A percentile compares a stretch with the other conserved stretches of the same genome.
Conservation (phyloP, 23 red algal species). For the Gracilaria domingensis region DNA sequence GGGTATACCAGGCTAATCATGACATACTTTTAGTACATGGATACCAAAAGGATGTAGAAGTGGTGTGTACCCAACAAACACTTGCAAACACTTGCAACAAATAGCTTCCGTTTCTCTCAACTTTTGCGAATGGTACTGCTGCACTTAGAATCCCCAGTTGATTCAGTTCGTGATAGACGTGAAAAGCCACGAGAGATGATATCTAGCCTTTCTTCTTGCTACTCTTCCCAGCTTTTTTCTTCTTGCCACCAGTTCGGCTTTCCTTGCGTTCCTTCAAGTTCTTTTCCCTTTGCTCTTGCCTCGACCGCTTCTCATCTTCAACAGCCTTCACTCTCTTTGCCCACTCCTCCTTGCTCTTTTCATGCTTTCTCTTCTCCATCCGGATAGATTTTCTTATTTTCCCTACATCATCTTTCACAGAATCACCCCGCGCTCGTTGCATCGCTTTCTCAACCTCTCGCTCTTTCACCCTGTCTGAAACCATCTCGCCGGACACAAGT, state of each 20-base stretch:
- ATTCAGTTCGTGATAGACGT: no score
- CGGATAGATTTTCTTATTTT: constrained; percentile 68
- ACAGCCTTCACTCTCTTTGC: constrained; percentile 58
- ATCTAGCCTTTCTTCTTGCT: not conserved
- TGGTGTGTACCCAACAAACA: no score
- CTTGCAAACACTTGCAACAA: no score
- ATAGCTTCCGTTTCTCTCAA: no score
- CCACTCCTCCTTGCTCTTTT: constrained; percentile 73
- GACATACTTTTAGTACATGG: no score
- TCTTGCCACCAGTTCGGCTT: constrained; percentile 7
- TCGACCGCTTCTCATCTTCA: constrained; percentile 48
- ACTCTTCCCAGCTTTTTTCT: not conserved
- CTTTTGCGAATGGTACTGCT: no score
- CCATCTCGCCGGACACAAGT: not conserved
- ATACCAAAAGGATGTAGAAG: no score
- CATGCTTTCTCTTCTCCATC: constrained; percentile 49
- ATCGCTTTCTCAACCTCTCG: constrained; percentile 64
- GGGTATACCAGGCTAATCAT: no score
- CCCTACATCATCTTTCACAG: constrained; percentile 65
- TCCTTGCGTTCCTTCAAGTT: constrained; percentile 68
- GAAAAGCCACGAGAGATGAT: not conserved
- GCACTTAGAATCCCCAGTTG: no score
- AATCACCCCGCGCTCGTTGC: constrained; percentile 25
- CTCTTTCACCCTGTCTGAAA: constrained; percentile 37
- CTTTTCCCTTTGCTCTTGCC: constrained; percentile 52